Base-by-base conservation (phyloP, 2,329 filamentous ascomycete species). In the Aspergillus sergii region DNA sequence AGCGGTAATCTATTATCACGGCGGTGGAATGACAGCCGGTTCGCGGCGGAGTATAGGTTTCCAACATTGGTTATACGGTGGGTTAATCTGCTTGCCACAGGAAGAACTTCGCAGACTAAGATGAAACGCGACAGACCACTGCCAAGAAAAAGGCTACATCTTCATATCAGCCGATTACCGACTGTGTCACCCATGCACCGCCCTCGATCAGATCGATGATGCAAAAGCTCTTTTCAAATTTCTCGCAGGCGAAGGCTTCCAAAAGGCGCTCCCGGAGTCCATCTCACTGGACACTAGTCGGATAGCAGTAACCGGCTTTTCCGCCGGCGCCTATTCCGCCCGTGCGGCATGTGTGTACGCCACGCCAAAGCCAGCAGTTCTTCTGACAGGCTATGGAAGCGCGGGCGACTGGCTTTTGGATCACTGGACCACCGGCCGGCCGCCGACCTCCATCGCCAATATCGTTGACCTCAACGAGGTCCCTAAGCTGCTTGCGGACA, bases 161-260 rank as follows among this genome's bases (percentile, higher is more conserved):
- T 66, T 71, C 51, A 69, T 71, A 48, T 53, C 62, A 1, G 68
- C 69, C 16, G 69, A 71, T 45, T 71, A 71, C 48, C 66, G 69
- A 19, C 65, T 71, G 8, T 68, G 68, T 43, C 68, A 71, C 57
- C 69, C 69, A 1, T 63, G 46, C 43, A 71, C 57, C 14, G 62
- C 64, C 1, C 59, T 69, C 7, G 68, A 71, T 48, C 68, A 71
- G 36, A 69, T 71, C 30, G 64, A 63, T 4, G 69, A 71, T 57
- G 68, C 63, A 26, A 66, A 66, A 12, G 62, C 62, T 3, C 56
- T 69, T 0, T 68, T 71, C 51, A 53, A 32, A 7, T 71, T 64
- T 26, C 57, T 71, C 7, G 43, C 61, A 16, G 43, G 55, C 16
- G 39, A 32, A 3, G 10, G 45, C 12, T 70, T 70, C 54, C 32